Evolutionary conservation across 148 eudicot species (phyloP).

Genomic region (Vaccinium myrtillus): DNA sequence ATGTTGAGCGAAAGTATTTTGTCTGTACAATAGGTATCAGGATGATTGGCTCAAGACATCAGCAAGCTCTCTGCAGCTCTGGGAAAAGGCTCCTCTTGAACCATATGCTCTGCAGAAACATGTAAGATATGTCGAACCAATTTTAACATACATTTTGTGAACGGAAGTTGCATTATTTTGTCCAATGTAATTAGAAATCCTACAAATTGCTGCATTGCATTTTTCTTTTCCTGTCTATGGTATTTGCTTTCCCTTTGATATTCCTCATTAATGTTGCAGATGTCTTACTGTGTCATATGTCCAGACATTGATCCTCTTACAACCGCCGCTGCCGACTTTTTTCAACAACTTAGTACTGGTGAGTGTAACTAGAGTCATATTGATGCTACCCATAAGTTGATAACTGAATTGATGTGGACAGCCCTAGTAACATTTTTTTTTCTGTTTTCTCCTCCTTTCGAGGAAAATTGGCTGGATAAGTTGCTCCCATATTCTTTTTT

Average conservation of each 20-base stretch:
- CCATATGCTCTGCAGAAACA: constrained; percentile 89
- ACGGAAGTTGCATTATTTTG: not conserved
- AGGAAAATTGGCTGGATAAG: not conserved
- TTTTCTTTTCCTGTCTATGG: constrained; percentile 7
- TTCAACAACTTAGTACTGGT: constrained; percentile 96
- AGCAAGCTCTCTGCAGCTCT: constrained; percentile 76
- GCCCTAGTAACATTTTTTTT: not conserved
- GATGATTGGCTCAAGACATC: constrained; percentile 99
- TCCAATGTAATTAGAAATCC: not conserved
- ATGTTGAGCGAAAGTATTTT: constrained; percentile 3
- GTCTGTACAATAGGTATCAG: constrained; percentile 61
- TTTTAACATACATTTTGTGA: constrained; percentile 2
- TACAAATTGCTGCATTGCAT: not conserved
- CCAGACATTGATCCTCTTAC: constrained; percentile 88
- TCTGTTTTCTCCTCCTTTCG: not conserved
- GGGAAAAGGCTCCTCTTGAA: constrained; percentile 99
- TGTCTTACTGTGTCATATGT: constrained; percentile 84
- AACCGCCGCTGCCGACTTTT: constrained; percentile 81
- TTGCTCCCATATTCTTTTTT: not conserved
- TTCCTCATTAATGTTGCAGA: constrained; percentile 46
- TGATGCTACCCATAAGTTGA: not conserved
- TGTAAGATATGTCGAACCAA: constrained; percentile 40
- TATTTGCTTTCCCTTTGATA: not conserved
- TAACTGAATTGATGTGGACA: not conserved
- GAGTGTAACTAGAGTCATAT: constrained; percentile 23